A percentile compares a stretch with the other conserved stretches of the same genome.
phyloP scores from a whole-genome alignment of 2,329 filamentous ascomycete species.

The Exophiala dermatitidis region DNA sequence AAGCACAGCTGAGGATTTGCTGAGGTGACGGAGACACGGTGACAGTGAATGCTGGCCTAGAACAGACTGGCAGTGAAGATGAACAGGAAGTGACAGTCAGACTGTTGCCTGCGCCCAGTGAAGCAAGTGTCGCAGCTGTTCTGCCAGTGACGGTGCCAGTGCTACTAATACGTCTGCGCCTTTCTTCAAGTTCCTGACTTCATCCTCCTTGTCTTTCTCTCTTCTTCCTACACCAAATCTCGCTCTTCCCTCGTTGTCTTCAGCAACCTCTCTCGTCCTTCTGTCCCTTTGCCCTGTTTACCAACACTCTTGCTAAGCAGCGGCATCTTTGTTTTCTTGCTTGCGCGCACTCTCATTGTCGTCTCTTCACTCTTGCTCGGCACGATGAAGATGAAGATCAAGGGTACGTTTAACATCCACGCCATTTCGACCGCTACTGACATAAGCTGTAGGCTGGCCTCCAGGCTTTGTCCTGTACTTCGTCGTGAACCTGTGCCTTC shows the following conservation, averaged over 20 bases:
- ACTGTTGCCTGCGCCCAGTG: not conserved
- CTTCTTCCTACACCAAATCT: not conserved
- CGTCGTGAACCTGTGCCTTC: not conserved
- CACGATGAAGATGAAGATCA: slow-evolving; percentile 4
- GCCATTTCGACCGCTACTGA: not conserved
- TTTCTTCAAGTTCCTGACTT: not conserved
- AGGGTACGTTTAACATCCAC: not conserved
- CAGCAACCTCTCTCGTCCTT: not conserved
- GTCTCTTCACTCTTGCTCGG: not conserved
- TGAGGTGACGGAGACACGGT: too few relatives aligned
- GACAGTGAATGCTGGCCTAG: too few relatives aligned
- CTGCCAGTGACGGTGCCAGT: not conserved
- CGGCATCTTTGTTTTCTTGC: not conserved
- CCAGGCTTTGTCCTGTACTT: not conserved
- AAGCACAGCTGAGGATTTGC: too few relatives aligned
- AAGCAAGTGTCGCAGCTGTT: not conserved
- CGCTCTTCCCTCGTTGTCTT: not conserved
- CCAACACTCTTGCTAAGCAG: not conserved
- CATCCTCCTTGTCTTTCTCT: not conserved
- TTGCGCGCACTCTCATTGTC: not conserved
- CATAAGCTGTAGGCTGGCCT: slow-evolving; percentile 2
- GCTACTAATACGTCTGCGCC: not conserved
- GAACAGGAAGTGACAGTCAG: not conserved
- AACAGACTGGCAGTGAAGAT: too few relatives aligned
- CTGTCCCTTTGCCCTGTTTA: not conserved